These are phyloP conservation scores for Diaporthe citri DNA, from an alignment of 2,329 filamentous ascomycete genomes.

Conservation along the genomic window DNA sequence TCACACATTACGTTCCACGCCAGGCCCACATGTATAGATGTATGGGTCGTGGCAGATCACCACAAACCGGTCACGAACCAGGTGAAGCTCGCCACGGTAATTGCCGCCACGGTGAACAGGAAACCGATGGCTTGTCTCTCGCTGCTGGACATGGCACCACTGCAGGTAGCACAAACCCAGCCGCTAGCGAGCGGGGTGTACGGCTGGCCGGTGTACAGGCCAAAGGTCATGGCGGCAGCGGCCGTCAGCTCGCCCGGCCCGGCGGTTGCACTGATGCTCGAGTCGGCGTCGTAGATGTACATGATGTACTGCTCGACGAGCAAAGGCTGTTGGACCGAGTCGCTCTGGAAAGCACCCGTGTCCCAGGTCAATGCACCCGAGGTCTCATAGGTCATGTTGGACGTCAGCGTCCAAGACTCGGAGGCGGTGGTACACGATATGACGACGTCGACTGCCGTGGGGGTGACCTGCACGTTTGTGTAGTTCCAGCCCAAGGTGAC, in stretches of 20 bases:
- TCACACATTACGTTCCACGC: constrained; percentile 2
- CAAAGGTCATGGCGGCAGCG: constrained; percentile 65
- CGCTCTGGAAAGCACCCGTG: constrained; percentile 63
- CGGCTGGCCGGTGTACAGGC: constrained; percentile 65
- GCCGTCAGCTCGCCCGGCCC: constrained; percentile 68
- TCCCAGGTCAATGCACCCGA: constrained; percentile 70
- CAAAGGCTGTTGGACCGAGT: constrained; percentile 59
- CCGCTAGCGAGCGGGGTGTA: constrained; percentile 64
- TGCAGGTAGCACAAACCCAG: constrained; percentile 71
- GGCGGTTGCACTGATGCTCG: constrained; percentile 61
- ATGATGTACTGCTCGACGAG: constrained; percentile 70
- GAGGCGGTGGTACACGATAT: constrained; percentile 66
- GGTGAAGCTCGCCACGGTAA: constrained; percentile 72
- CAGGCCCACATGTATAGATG: not conserved
- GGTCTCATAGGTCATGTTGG: constrained; percentile 71
- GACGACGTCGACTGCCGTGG: constrained; percentile 71
- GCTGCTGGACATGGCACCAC: constrained; percentile 60
- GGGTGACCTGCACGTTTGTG: constrained; percentile 69
- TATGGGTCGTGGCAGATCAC: constrained; percentile 7
- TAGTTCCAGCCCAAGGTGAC: constrained; percentile 76
- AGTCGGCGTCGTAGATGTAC: constrained; percentile 71
- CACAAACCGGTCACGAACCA: constrained; percentile 71
- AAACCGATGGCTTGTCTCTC: constrained; percentile 63
- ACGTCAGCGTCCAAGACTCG: constrained; percentile 71
- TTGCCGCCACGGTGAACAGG: constrained; percentile 64